Evolutionary conservation across 2,329 filamentous ascomycete genomes (phyloP).

Genomic region (Cercospora brassicicola): DNA sequence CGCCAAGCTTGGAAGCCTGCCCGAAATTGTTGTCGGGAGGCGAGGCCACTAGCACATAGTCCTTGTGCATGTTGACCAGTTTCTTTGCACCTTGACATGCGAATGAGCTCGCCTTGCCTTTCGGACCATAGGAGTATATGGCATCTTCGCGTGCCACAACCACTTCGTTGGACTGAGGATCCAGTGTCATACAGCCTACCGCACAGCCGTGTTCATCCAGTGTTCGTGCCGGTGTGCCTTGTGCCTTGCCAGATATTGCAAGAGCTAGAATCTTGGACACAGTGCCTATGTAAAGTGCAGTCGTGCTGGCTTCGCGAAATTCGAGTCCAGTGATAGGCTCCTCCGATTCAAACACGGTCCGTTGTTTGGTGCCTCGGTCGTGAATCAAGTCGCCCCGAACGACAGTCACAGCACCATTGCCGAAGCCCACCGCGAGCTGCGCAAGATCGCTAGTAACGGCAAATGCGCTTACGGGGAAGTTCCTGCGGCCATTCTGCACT

Average conservation of each 20-base stretch:
- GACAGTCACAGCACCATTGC: conserved; percentile 89
- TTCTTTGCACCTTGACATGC: conserved; percentile 91
- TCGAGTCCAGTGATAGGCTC: conserved; percentile 93
- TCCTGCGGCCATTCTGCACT: conserved; percentile 86
- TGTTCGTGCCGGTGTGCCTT: conserved; percentile 82
- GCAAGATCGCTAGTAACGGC: conserved; percentile 82
- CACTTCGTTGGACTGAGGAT: conserved; percentile 76
- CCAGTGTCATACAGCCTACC: conserved; percentile 91
- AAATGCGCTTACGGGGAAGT: conserved; percentile 94
- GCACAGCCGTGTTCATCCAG: conserved; percentile 88
- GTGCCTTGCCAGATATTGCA: conserved; percentile 81
- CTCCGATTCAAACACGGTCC: conserved; percentile 93
- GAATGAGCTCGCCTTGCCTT: conserved; percentile 82
- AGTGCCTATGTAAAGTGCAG: conserved; percentile 87
- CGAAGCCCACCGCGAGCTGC: conserved; percentile 93
- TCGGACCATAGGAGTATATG: conserved; percentile 85
- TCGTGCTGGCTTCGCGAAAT: conserved; percentile 64
- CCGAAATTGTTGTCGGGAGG: conserved; percentile 64
- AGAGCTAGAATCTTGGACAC: conserved; percentile 84
- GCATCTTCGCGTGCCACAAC: conserved; percentile 94
- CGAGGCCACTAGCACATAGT: conserved; percentile 85
- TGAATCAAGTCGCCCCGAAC: conserved; percentile 93
- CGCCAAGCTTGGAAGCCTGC: conserved; percentile 63
- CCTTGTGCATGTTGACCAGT: conserved; percentile 72
- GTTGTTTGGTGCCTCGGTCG: conserved; percentile 88